These are phyloP conservation scores for Jaltomata sinuosa DNA, from an alignment of 257 asterid genomes.

Conservation along the genomic window DNA sequence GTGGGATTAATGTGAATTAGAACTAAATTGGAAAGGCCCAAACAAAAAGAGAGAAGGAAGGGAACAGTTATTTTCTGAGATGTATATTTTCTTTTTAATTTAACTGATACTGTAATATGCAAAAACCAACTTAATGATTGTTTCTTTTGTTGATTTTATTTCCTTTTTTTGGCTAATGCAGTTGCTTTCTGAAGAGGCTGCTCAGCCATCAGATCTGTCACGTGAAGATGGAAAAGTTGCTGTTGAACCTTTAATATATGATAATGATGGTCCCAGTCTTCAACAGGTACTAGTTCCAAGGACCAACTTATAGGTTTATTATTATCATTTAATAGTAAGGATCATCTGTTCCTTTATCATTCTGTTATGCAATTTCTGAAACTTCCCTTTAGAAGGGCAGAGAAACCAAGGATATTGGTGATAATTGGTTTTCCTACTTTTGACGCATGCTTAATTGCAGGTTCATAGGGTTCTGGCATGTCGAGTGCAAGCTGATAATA, in stretches of 20 bases:
- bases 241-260: conserved; percentile 6
- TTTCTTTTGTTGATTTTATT: neutral
- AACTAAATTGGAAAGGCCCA: neutral
- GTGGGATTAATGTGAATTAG: neutral
- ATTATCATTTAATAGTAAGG: neutral
- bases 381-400: neutral
- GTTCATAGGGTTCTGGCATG: conserved; percentile 89
- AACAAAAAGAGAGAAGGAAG: neutral
- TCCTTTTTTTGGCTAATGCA: conserved; percentile 8
- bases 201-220: conserved; percentile 7
- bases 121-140: neutral
- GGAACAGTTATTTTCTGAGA: neutral
- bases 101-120: neutral
- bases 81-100: neutral
- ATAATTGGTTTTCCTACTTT: neutral
- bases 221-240: conserved; percentile 8
- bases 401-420: neutral
- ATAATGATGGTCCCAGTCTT: neutral
- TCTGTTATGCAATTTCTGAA: neutral
- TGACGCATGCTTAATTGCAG: conserved; percentile 23
- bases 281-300: conserved; percentile 23
- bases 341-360: neutral
- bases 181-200: conserved; percentile 21
- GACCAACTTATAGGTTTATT: neutral
- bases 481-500: conserved; percentile 45